Conservation (phyloP, 2,329 filamentous ascomycete genomes). For the Rhynchosporium graminicola region DNA sequence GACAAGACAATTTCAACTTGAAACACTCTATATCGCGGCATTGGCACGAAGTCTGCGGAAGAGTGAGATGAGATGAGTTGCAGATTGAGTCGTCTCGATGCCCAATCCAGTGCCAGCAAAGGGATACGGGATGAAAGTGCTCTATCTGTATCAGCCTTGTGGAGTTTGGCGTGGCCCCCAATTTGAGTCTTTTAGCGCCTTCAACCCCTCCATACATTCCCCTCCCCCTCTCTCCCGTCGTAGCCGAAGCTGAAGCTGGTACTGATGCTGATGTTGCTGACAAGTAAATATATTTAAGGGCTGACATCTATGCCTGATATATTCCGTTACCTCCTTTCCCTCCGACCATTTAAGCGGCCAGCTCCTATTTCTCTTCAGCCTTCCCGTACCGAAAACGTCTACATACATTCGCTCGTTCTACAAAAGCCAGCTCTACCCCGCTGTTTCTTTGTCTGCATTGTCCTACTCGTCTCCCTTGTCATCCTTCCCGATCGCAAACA, state of each 20-base stretch:
- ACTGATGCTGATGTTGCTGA: slow-evolving; percentile 7
- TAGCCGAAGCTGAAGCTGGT: neutral
- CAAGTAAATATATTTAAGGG: slow-evolving; percentile 22
- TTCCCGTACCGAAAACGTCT: slow-evolving; percentile 6
- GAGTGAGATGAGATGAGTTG: neutral
- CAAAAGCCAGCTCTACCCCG: slow-evolving; percentile 17
- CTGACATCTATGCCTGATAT: slow-evolving; percentile 15
- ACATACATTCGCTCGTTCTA: slow-evolving; percentile 13
- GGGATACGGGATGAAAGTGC: too few relatives aligned
- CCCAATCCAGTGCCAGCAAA: too few relatives aligned
- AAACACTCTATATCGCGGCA: slow-evolving; percentile 17
- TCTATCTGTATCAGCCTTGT: slow-evolving; percentile 18
- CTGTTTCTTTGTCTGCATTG: slow-evolving; percentile 2
- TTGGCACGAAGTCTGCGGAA: neutral
- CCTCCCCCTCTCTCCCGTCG: neutral
- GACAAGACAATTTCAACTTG: slow-evolving; percentile 7
- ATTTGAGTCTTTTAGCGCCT: slow-evolving; percentile 6
- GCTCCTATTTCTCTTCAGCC: slow-evolving; percentile 17
- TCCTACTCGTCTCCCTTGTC: slow-evolving; percentile 4
- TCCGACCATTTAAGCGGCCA: slow-evolving; percentile 23
- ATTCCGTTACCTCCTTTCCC: neutral
- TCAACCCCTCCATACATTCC: slow-evolving; percentile 19
- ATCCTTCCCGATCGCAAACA: neutral
- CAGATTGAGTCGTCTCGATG: neutral
- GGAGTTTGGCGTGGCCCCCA: slow-evolving; percentile 2